phyloP scores from a whole-genome alignment of 2,329 filamentous ascomycete species.

The Teratosphaeria nubilosa region DNA sequence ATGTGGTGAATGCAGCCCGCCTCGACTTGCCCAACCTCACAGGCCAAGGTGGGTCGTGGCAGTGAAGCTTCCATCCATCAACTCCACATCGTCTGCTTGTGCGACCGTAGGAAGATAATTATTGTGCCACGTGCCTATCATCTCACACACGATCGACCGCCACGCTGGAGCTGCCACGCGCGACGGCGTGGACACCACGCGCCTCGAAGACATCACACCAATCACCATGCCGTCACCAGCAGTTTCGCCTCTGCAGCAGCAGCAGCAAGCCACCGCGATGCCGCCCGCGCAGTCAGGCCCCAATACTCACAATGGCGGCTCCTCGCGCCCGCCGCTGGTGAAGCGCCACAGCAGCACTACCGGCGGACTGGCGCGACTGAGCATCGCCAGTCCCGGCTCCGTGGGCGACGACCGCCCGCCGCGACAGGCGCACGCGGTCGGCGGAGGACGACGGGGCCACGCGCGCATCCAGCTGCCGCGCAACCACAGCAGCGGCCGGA shows the following conservation, averaged over 20 bases:
- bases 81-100: background rate
- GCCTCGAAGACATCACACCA: background rate
- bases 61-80: background rate
- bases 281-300: constrained; percentile 2
- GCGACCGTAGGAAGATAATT: background rate
- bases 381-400: constrained; percentile 16
- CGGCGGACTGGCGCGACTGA: constrained; percentile 2
- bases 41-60: background rate
- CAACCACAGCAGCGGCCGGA: constrained; percentile 24
- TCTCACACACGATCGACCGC: background rate
- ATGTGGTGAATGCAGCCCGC: too few species aligned
- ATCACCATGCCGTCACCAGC: constrained; percentile 1
- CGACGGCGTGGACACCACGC: background rate
- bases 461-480: constrained; percentile 23
- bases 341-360: constrained; percentile 21
- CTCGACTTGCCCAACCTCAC: background rate
- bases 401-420: constrained; percentile 13
- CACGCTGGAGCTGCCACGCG: background rate
- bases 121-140: background rate
- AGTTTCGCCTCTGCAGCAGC: background rate
- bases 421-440: constrained; percentile 12
- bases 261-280: background rate
- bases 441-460: constrained; percentile 13
- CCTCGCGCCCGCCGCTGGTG: constrained; percentile 16
- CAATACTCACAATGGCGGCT: background rate